Base-by-base conservation (phyloP, 164 flowering plant species). In the Tinospora cordifolia region DNA sequence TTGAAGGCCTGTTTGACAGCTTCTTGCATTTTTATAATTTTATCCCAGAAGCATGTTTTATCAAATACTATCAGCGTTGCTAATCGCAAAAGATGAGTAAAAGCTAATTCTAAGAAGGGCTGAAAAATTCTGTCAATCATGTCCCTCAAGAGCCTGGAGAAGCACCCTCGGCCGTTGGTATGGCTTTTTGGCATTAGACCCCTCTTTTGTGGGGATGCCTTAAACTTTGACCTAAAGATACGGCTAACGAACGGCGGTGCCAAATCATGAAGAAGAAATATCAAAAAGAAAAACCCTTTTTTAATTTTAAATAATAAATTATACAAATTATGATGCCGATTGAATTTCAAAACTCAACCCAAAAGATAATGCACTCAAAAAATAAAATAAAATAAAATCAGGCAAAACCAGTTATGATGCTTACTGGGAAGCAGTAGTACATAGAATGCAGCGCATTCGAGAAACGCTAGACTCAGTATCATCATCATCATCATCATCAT, bases 381-480 rank as follows among this genome's bases (percentile, higher is more conserved):
- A 63, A 6, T 22, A 38, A 24, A 54, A 54, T 8, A 22, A 46
- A 24, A 71, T 62, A 71, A n/a, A n/a, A n/a, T n/a, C 19, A 12
- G 15, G 15, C 60, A 22, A 17, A 57, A 34, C 54, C 49, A 27
- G 19, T 3, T 5, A 34, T 19, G 47, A 69, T 60, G 63, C 54
- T 72, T 59, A 72, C 64, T 67, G 75, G 62, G 91, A 82, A 72
- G 98, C 98, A 66, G 96, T 94, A 67, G 98, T 94, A 84, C 98
- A 93, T 71, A 94, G 79, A 62, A 90, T 88, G 82, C 98, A 94
- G 49, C 95, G 90, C 85, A 88, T 72, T 24, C 82, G 85, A 57
- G 83, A 67, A 41, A 74, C 75, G 77, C 82, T 79, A 0, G 84
- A 77, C 47, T 68, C 60, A 24, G 63, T 64, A 57, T 75, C 83